phyloP scores from a whole-genome alignment of 1,284 basidiomycete species.

The Cryptococcus neoformans region DNA sequence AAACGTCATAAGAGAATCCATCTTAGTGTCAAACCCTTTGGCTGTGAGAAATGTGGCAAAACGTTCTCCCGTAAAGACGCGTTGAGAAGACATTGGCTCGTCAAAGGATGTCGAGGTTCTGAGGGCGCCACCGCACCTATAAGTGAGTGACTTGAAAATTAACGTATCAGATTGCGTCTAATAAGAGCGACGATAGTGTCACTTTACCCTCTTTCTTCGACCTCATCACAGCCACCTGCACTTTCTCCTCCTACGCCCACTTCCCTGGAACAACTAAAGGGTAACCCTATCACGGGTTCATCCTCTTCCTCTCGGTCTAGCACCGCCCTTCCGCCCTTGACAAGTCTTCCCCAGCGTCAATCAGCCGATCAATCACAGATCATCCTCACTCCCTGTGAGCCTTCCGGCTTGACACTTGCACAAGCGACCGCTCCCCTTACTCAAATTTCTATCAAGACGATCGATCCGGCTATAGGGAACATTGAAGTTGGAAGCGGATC shows the following conservation, averaged over 20 bases:
- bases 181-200: constrained; percentile 16
- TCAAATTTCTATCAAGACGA: neutral
- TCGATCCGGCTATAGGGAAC: constrained; percentile 19
- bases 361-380: constrained; percentile 35
- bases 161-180: neutral
- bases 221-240: constrained; percentile 18
- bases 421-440: neutral
- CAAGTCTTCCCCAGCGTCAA: constrained; percentile 31
- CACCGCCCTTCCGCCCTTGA: constrained; percentile 33
- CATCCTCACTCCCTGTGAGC: constrained; percentile 42
- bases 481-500: constrained; percentile 1
- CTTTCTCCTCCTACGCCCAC: constrained; percentile 38
- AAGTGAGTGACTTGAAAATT: constrained; percentile 17
- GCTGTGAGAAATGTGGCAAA: constrained; percentile 51
- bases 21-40: constrained; percentile 50
- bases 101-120: constrained; percentile 50
- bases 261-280: constrained; percentile 8
- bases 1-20: constrained; percentile 52
- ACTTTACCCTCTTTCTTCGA: constrained; percentile 26
- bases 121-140: constrained; percentile 44
- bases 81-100: constrained; percentile 51
- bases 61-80: constrained; percentile 52
- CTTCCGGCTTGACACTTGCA: constrained; percentile 17
- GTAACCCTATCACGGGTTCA: neutral
- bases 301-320: constrained; percentile 26